Evolutionary conservation across 768 basidiomycete genomes (phyloP), one percentile per base, ranked within the genome.

Genomic region (Psilocybe cubensis): DNA sequence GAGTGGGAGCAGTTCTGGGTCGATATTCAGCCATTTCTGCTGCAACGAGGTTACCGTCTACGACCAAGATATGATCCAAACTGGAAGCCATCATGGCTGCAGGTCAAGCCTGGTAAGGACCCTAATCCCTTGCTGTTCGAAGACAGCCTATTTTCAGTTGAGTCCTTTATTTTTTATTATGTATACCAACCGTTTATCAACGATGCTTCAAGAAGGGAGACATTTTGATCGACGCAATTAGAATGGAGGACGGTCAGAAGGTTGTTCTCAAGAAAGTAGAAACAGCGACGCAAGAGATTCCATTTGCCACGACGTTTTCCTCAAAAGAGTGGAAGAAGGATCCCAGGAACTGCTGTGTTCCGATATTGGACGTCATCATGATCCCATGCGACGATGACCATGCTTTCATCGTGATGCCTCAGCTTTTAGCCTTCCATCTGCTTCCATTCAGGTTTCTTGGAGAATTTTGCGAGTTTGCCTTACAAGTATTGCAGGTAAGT

Each of bases 251-350:
- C 40, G 48, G 49, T 14, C 49, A 29, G 27, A 54, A 54, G 28
- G 62, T 63, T 14, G 52, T 60, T 11, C 27, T 63, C n/a, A 63
- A 63, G 47, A n/a, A 20, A 3, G 62, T 63, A 17, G 10, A 35
- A 3, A 60, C 62, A 18, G 12, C 45, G 2, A 51, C 45, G 6
- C 18, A 57, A 17, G 62, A 63, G 29, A 12, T 63, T 6, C 25
- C 28, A 2, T 43, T 63, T 3, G 47, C 53, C 4, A 9, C 10
- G 1, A 52, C 25, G 20, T 35, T 60, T 3, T 57, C 59, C 4
- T 41, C 46, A 8, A 14, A 24, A 2, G 28, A 18, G n/a, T 25
- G 38, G 14, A 17, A 18, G 33, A 10, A 17, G 17, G 59, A 63
- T 18, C 56, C 56, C 2, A 23, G 62, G n/a, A 58, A 58, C 38